Conservation (phyloP, 106 monocot species). For the Allium cepa region DNA sequence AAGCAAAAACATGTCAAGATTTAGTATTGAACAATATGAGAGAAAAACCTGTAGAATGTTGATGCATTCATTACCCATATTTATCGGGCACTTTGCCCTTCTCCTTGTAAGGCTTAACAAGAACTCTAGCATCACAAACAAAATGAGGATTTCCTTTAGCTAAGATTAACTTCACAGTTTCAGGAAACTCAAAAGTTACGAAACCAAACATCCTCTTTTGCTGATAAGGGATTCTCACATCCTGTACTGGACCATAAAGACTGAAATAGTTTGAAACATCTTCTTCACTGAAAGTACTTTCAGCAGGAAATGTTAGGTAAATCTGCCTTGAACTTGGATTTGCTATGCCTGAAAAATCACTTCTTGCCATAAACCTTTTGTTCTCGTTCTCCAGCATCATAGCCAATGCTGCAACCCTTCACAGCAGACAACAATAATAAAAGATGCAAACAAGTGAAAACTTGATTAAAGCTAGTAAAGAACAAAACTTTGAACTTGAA, state of each 20-base stretch:
- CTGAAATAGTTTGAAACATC: constrained; percentile 97
- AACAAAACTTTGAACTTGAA: constrained; percentile 54
- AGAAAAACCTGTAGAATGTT: too few species aligned
- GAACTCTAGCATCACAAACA: constrained; percentile 66
- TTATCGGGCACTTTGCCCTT: not conserved
- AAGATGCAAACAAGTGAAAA: not conserved
- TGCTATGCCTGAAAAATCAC: constrained; percentile 43
- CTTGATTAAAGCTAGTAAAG: not conserved
- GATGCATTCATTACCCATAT: constrained; percentile 11
- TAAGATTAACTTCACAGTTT: constrained; percentile 78
- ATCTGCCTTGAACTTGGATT: constrained; percentile 85
- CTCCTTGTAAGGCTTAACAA: constrained; percentile 1
- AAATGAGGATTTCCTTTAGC: constrained; percentile 92
- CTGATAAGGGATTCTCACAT: constrained; percentile 1
- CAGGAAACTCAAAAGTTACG: constrained; percentile 67
- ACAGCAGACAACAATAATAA: not conserved
- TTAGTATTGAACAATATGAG: too few species aligned
- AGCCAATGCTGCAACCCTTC: constrained; percentile 48
- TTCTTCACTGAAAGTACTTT: constrained; percentile 87
- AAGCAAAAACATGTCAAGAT: too few species aligned
- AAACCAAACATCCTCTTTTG: not conserved
- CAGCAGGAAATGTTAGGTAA: constrained; percentile 88
- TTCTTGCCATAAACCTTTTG: constrained; percentile 45
- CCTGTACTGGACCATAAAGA: not conserved
- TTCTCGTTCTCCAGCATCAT: constrained; percentile 42